Evolutionary conservation across 1,284 basidiomycete genomes (phyloP).

Genomic region (Ceratobasidium theobromae): DNA sequence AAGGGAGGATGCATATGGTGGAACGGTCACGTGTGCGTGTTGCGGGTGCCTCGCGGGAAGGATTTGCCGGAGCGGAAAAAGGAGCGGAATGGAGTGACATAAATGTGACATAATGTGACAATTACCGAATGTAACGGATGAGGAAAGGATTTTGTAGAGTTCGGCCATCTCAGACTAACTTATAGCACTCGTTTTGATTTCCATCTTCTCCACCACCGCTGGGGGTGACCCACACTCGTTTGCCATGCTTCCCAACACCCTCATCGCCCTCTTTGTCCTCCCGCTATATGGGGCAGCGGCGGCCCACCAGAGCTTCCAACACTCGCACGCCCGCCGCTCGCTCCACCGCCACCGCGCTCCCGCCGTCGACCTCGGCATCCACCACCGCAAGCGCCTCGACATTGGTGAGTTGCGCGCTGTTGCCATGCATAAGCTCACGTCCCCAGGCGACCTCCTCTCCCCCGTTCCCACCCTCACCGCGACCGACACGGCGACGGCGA

Average conservation of each 20-base stretch:
- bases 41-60: no score
- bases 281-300: constrained; percentile 8
- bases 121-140: no score
- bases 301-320: constrained; percentile 5
- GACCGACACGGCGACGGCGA: background rate
- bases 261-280: constrained; percentile 3
- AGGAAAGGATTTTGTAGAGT: no score
- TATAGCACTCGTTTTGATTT: background rate
- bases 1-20: no score
- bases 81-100: no score
- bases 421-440: no score
- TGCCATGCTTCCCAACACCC: constrained; percentile 11
- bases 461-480: background rate
- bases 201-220: background rate
- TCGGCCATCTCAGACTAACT: no score
- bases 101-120: no score
- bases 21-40: no score
- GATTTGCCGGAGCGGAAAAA: no score
- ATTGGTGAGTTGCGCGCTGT: background rate
- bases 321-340: constrained; percentile 22
- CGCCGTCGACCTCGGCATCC: constrained; percentile 11
- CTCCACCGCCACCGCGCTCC: background rate
- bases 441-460: no score
- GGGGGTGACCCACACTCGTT: constrained; percentile 19
- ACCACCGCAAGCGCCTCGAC: constrained; percentile 6